Percentiles rank a stretch among this genome's conserved stretches.
Evolutionary conservation across 768 basidiomycete genomes (phyloP).

Genomic region (Lactifluus hygrophoroides): DNA sequence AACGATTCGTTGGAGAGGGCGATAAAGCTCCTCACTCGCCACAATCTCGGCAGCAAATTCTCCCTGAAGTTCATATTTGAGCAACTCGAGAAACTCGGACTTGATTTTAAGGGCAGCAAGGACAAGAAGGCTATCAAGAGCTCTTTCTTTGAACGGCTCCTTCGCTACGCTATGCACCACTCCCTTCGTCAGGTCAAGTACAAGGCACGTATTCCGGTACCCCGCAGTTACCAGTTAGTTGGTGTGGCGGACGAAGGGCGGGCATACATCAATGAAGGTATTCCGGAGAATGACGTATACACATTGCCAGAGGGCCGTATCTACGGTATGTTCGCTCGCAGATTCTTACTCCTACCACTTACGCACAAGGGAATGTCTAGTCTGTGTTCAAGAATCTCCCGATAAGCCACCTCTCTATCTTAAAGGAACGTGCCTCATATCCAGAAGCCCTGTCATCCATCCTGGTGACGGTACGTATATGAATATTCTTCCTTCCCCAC

Average conservation of each 20-base stretch:
- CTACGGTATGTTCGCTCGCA: slow-evolving; percentile 2
- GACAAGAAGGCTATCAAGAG: slow-evolving; percentile 36
- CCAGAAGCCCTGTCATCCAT: too few species aligned
- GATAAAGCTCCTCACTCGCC: slow-evolving; percentile 37
- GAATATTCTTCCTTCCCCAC: neutral
- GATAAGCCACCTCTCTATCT: slow-evolving; percentile 1
- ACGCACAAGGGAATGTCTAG: neutral
- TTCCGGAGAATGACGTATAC: neutral
- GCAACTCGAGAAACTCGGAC: slow-evolving; percentile 42
- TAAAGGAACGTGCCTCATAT: too few species aligned
- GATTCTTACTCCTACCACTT: neutral
- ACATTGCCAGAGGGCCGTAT: slow-evolving; percentile 4
- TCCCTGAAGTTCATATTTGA: slow-evolving; percentile 38
- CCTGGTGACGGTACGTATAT: too few species aligned
- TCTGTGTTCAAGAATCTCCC: slow-evolving; percentile 9
- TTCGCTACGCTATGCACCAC: slow-evolving; percentile 52
- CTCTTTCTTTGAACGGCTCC: slow-evolving; percentile 47
- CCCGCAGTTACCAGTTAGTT: slow-evolving; percentile 58
- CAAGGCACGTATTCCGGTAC: too few species aligned
- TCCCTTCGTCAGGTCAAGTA: slow-evolving; percentile 70
- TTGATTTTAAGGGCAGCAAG: slow-evolving; percentile 37
- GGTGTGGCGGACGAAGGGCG: slow-evolving; percentile 79
- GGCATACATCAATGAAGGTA: slow-evolving; percentile 10
- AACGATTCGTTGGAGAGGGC: slow-evolving; percentile 48
- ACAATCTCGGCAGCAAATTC: slow-evolving; percentile 41